Evolutionary conservation across 139 green algal genomes (phyloP).

Genomic region (Chlamydomonas sp.): DNA sequence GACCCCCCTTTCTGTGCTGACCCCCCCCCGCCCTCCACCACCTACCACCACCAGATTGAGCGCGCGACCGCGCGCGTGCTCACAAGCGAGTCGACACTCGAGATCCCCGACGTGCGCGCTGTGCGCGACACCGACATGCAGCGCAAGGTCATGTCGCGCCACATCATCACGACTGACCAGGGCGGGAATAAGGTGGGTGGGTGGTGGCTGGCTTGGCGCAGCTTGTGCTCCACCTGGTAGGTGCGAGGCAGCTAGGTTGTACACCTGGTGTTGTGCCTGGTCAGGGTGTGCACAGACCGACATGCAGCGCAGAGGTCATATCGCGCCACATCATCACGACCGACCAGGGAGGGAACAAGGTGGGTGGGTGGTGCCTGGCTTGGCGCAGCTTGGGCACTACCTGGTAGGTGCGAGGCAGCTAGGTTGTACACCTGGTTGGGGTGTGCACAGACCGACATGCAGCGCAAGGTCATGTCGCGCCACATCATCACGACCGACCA

Average conservation of each 20-base stretch:
- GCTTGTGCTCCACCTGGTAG: no score
- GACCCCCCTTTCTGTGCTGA: neutral
- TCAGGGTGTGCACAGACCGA: no score
- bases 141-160: constrained; percentile 60
- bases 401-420: neutral
- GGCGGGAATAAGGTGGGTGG: constrained; percentile 21
- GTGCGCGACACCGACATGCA: constrained; percentile 74
- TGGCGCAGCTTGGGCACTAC: no score
- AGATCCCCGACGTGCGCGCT: constrained; percentile 63
- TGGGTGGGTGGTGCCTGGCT: no score
- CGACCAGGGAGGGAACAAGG: constrained; percentile 26
- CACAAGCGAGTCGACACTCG: constrained; percentile 48
- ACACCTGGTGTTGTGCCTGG: no score
- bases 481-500: constrained; percentile 38
- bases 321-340: constrained; percentile 37
- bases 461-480: constrained; percentile 63
- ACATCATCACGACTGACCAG: constrained; percentile 37
- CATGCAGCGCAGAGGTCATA: constrained; percentile 77
- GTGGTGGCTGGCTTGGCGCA: no score
- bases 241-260: neutral
- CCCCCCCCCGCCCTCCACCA: constrained; percentile 12
- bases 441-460: constrained; percentile 80
- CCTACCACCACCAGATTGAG: constrained; percentile 69
- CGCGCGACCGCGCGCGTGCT: constrained; percentile 51
- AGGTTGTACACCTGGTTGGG: no score